Evolutionary conservation across 345 rosid species (phyloP), one percentile per base, ranked within the genome.

Genomic region (Eucalyptus curtisii): DNA sequence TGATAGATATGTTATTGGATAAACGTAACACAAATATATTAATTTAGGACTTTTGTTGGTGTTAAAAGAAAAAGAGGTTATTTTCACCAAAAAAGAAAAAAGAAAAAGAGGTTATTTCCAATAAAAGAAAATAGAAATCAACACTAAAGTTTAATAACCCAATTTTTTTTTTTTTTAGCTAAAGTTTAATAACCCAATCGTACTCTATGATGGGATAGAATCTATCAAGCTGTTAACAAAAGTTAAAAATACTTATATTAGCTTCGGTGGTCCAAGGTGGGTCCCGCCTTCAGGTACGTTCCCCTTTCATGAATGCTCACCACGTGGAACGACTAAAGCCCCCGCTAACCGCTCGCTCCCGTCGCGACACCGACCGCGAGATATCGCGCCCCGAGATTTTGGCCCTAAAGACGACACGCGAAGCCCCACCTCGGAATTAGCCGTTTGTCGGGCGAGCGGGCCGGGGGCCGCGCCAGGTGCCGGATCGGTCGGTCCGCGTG

Each of bases 1-100:
- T 24, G 30, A 0, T 55, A 55, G 0, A 25, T 59, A 12, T 27
- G 31, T 0, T 2, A 13, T 66, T 6, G 0, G 76, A 7, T n/a
- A 15, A 31, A 66, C 15, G 20, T 66, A 16, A 5, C 0, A 7
- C 5, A 1, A 0, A 2, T 15, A 15, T 31, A 66, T 7, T 7
- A 14, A 5, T 64, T 64, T 2, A 15, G 2, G 10, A 13, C 8
- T 64, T 64, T 30, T n/a, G 5, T 4, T 3, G 10, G 4, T 64
- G 16, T n/a, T n/a, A 31, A 31, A 9, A 31, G n/a, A 4, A 37
- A 37, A 37, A 37, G 40, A 37, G 40, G 19, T 68, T 68, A 1
- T n/a, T 31, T 68, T n/a, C n/a, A n/a, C 11, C 24, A 68, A 68
- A n/a, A n/a, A n/a, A n/a, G n/a, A 2, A 33, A 33, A 8, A 0